A percentile compares a stretch with the other conserved stretches of the same genome.
Evolutionary conservation across 371 early-diverging fungal species (phyloP).

Genomic region (Rhizopus stolonifer): DNA sequence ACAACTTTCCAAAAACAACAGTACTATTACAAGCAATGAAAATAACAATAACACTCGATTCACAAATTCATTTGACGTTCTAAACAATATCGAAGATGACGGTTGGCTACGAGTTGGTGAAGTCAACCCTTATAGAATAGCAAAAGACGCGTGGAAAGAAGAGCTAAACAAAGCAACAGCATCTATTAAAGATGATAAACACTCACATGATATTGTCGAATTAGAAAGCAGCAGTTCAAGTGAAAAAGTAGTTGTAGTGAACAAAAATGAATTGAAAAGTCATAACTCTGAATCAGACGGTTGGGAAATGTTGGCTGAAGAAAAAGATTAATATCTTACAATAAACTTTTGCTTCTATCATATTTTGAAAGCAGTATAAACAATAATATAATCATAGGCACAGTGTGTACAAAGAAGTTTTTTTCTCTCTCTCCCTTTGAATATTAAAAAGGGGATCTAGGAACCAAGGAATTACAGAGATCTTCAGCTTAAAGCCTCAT

Average conservation of each 20-base stretch:
- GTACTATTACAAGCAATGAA: neutral
- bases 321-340: neutral
- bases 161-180: neutral
- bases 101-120: conserved; percentile 34
- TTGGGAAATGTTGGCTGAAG: neutral
- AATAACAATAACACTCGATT: neutral
- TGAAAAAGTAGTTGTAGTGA: neutral
- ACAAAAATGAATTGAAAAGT: neutral
- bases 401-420: too few species aligned
- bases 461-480: too few species aligned
- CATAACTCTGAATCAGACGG: neutral
- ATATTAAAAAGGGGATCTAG: too few species aligned
- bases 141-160: conserved; percentile 14
- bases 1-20: neutral
- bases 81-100: conserved; percentile 26
- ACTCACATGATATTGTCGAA: neutral
- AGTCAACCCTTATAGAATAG: conserved; percentile 16
- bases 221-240: neutral
- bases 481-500: too few species aligned
- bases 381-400: too few species aligned
- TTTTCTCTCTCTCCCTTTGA: too few species aligned
- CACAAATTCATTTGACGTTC: conserved; percentile 25
- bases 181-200: neutral
- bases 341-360: too few species aligned
- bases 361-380: too few species aligned